A percentile compares a stretch with the other conserved stretches of the same genome.
Conservation (phyloP, 2,329 filamentous ascomycete species). For the Pseudocercospora vitis region DNA sequence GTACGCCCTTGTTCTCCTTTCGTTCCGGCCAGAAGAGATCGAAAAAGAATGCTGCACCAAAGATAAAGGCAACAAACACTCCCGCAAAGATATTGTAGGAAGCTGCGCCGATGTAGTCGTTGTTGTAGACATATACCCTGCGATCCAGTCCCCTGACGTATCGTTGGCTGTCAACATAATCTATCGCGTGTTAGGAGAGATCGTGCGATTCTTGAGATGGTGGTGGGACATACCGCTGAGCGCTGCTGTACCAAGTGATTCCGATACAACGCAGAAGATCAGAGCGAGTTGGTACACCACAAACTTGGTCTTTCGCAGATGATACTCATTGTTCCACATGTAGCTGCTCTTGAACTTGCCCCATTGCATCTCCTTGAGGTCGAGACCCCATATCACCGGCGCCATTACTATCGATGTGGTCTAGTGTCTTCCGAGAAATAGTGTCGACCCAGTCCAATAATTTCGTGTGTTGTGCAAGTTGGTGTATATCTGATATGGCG, state of each 20-base stretch:
- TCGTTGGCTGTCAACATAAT: conserved; percentile 57
- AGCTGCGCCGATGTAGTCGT: conserved; percentile 56
- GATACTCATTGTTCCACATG: conserved; percentile 56
- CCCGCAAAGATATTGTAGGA: conserved; percentile 62
- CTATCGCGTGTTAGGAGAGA: conserved; percentile 33
- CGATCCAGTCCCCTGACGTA: conserved; percentile 45
- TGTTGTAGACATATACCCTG: conserved; percentile 51
- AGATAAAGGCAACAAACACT: conserved; percentile 58
- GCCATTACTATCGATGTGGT: conserved; percentile 26
- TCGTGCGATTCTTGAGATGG: neutral
- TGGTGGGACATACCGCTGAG: conserved; percentile 54
- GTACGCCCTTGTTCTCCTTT: conserved; percentile 50
- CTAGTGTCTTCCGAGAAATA: neutral
- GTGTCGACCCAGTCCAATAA: too few species aligned
- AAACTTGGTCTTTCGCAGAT: conserved; percentile 59
- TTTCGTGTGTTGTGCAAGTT: neutral
- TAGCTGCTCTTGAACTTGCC: conserved; percentile 57
- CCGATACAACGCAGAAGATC: conserved; percentile 58
- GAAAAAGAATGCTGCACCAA: conserved; percentile 62
- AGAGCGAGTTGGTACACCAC: conserved; percentile 61
- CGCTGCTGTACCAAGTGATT: conserved; percentile 57
- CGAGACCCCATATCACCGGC: conserved; percentile 58
- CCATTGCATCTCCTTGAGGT: conserved; percentile 59
- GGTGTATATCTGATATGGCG: neutral
- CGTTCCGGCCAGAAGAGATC: conserved; percentile 62